Evolutionary conservation across 2,329 filamentous ascomycete species (phyloP).

Genomic region (Colletotrichum acutatum): DNA sequence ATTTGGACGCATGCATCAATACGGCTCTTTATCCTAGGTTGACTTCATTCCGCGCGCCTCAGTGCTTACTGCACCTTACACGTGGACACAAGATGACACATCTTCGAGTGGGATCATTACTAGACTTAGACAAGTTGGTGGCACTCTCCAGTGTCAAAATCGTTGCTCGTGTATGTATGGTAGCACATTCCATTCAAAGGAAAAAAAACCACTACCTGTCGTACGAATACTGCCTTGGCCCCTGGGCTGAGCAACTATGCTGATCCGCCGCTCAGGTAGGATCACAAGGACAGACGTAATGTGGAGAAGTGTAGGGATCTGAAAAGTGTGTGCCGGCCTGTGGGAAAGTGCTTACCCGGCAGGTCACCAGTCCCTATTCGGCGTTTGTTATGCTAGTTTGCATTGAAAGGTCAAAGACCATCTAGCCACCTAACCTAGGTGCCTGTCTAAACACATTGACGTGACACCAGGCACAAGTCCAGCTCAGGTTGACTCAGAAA

Average conservation of each 20-base stretch:
- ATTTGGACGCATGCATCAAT: too few species aligned
- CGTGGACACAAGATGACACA: too few species aligned
- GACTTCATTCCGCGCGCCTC: too few species aligned
- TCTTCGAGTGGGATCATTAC: too few species aligned
- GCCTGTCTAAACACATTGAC: not conserved
- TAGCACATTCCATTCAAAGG: too few species aligned
- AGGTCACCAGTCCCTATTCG: not conserved
- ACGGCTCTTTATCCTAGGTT: too few species aligned
- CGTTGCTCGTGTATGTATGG: not conserved
- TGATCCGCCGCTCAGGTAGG: not conserved
- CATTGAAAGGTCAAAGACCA: too few species aligned
- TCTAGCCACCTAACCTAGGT: not conserved
- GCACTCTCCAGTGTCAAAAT: not conserved
- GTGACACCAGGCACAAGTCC: not conserved
- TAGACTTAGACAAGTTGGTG: too few species aligned
- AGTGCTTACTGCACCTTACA: too few species aligned
- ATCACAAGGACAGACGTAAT: not conserved
- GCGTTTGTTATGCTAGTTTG: not conserved
- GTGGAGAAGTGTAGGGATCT: not conserved
- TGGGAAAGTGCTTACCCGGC: not conserved
- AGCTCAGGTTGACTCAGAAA: not conserved
- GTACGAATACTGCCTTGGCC: not conserved
- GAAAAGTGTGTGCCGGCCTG: not conserved
- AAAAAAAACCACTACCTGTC: too few species aligned
- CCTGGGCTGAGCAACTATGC: not conserved